Conservation (phyloP, 2,329 filamentous ascomycete genomes). For the Hypoxylon sp. region DNA sequence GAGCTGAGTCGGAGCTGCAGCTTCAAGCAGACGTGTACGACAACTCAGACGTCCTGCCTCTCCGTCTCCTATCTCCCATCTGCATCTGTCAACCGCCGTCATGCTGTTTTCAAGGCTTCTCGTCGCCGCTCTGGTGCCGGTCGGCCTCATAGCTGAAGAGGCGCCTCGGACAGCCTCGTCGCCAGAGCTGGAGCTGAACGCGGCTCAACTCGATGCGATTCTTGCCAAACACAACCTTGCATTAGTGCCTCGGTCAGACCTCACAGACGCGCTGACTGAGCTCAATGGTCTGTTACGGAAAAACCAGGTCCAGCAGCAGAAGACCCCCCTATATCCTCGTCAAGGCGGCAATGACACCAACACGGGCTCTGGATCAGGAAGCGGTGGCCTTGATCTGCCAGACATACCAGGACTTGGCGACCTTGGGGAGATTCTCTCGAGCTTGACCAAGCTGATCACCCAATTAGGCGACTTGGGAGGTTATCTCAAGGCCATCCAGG, state of each 20-base stretch:
- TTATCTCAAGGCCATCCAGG: constrained; percentile 42
- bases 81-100: constrained; percentile 33
- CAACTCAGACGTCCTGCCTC: constrained; percentile 22
- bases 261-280: constrained; percentile 55
- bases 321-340: constrained; percentile 41
- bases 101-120: constrained; percentile 51
- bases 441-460: constrained; percentile 39
- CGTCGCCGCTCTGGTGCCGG: constrained; percentile 47
- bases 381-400: constrained; percentile 27
- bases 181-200: constrained; percentile 51
- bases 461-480: constrained; percentile 42
- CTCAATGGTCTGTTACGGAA: constrained; percentile 52
- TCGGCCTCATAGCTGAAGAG: constrained; percentile 44
- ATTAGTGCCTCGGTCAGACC: constrained; percentile 54
- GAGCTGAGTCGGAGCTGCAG: constrained; percentile 36
- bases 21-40: constrained; percentile 31
- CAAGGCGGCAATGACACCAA: constrained; percentile 34
- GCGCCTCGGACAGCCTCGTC: constrained; percentile 38
- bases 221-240: constrained; percentile 55
- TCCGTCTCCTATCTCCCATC: constrained; percentile 13
- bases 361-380: constrained; percentile 29
- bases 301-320: constrained; percentile 42
- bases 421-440: constrained; percentile 38
- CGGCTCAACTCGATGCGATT: constrained; percentile 49
- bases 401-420: constrained; percentile 38